Conservation (phyloP, 345 rosid genomes). For the Acer negundo region DNA sequence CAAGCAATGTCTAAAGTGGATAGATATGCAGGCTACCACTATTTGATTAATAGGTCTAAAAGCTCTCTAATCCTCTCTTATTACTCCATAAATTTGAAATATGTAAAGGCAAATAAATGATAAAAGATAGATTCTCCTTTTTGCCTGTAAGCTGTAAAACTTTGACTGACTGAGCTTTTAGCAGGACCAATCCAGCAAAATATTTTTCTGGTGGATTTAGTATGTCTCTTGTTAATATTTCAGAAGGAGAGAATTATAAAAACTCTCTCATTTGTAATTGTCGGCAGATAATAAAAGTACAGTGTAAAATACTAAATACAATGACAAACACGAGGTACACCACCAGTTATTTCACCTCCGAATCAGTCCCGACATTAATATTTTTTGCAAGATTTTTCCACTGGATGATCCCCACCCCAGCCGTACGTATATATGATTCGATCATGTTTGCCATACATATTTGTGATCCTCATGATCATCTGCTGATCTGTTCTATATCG, state of each 20-base stretch:
- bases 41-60: background rate
- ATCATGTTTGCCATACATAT: too few relatives aligned
- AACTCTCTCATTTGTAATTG: constrained; percentile 4
- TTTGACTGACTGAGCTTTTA: constrained; percentile 42
- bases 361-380: background rate
- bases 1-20: background rate
- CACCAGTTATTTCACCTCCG: background rate
- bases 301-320: background rate
- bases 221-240: too few relatives aligned
- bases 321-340: background rate
- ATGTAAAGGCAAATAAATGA: background rate
- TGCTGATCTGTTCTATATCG: too few relatives aligned
- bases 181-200: background rate
- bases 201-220: constrained; percentile 7
- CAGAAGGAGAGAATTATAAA: background rate
- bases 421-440: background rate
- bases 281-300: background rate
- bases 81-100: background rate
- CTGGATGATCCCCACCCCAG: background rate
- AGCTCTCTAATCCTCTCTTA: background rate
- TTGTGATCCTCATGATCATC: background rate
- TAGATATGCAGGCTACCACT: background rate
- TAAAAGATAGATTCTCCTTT: constrained; percentile 2
- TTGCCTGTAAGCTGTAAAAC: constrained; percentile 23
- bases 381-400: background rate